Evolutionary conservation across 1,284 basidiomycete species (phyloP), one percentile per base, ranked within the genome.

Genomic region (Tilletia caries): DNA sequence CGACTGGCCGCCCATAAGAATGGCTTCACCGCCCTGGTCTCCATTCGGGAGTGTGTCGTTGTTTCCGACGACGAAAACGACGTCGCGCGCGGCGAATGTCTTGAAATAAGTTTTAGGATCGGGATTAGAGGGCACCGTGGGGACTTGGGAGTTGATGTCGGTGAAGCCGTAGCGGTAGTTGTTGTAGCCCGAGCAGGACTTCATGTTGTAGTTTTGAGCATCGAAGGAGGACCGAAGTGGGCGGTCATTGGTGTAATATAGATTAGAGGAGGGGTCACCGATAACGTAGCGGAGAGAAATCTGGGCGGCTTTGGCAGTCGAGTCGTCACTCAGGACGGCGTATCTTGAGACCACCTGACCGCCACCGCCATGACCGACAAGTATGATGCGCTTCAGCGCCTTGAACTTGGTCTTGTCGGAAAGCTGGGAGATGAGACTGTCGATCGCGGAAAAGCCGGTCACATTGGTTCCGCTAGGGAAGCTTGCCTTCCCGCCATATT

Each of bases 301-400:
- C 1, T 23, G 64, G 15, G 37, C 37, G 52, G 70, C 3, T 2
- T 44, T 54, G n/a, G 65, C 37, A 1, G 71, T 71, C 25, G 69
- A 54, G 29, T 76, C 68, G 65, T 76, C 75, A 3, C 79, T 78
- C 3, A 82, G 74, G 44, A 76, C 72, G 2, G 76, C 74, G 66
- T 82, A 83, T 15, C 81, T 70, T 52, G 78, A 76, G 62, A 79
- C 77, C 13, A 82, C 67, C 43, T 83, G 81, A 5, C 73, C 81
- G 34, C 81, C 81, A n/a, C 81, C 81, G 12, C 81, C 81, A 54
- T 83, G 81, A 12, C 81, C 81, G 13, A 82, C 77, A 48, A 81
- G 70, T 10, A 78, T 79, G n/a, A 83, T 65, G n/a, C 77, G 76
- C 34, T 74, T 68, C 60, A 83, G 46, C 15, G 27, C 48, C 0